Conservation (phyloP, 176 grass and related monocot genomes). For the Calamus simplicifolius region DNA sequence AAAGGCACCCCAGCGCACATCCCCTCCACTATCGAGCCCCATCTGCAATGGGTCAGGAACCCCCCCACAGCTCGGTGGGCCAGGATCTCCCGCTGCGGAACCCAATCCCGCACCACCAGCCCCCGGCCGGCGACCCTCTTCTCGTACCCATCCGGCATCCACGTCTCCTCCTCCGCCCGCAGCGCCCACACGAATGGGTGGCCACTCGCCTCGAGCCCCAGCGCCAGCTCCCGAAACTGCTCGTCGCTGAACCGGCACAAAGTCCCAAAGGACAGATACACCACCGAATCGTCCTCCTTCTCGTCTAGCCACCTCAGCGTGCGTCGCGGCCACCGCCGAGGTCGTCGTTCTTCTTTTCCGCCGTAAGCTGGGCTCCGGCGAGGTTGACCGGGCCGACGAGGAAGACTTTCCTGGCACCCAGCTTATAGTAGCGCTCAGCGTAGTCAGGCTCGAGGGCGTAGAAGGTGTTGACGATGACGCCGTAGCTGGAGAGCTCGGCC, state of each 20-base stretch:
- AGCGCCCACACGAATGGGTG: conserved; percentile 1
- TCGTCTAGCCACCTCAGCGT: neutral
- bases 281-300: neutral
- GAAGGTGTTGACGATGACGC: conserved; percentile 9
- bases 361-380: neutral
- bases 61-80: no score
- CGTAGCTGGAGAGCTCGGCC: neutral
- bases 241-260: neutral
- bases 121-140: no score
- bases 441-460: neutral
- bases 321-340: no score
- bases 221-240: conserved; percentile 1
- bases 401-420: neutral
- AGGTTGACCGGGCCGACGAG: neutral
- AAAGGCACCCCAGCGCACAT: no score
- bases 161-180: neutral
- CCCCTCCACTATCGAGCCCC: no score
- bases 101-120: no score
- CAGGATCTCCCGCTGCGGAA: no score
- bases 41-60: no score
- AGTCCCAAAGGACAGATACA: conserved; percentile 3
- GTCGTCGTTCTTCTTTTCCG: no score
- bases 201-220: conserved; percentile 3
- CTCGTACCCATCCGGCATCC: neutral
- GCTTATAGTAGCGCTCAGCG: neutral